Conservation (phyloP, 2,329 filamentous ascomycete genomes). For the Nemania sp. region DNA sequence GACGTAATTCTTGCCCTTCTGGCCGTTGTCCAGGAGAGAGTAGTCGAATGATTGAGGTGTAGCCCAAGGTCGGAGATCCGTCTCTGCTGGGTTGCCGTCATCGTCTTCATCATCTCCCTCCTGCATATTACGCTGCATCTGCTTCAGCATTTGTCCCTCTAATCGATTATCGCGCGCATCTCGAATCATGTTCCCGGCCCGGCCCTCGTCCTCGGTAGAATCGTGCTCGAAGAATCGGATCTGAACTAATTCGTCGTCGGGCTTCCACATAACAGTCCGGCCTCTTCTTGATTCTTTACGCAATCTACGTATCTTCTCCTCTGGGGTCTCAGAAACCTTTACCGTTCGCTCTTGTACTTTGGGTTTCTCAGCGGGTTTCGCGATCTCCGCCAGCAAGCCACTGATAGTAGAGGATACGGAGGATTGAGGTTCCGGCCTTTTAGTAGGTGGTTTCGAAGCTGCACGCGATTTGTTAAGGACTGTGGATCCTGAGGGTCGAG, state of each 20-base stretch:
- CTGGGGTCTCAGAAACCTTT: conserved; percentile 72
- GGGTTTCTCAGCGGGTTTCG: conserved; percentile 64
- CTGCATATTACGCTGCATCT: conserved; percentile 58
- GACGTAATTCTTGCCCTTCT: conserved; percentile 61
- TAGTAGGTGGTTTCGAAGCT: conserved; percentile 57
- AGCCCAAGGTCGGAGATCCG: conserved; percentile 65
- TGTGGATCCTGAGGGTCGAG: conserved; percentile 49
- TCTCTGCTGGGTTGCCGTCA: conserved; percentile 68
- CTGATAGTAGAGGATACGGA: conserved; percentile 63
- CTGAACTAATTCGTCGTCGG: conserved; percentile 73
- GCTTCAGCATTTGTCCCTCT: conserved; percentile 76
- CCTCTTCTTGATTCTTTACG: conserved; percentile 79
- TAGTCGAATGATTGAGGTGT: conserved; percentile 63
- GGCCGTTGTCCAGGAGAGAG: conserved; percentile 59
- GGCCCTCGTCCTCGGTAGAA: conserved; percentile 75
- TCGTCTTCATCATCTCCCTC: conserved; percentile 67
- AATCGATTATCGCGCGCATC: conserved; percentile 79
- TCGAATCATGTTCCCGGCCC: conserved; percentile 74
- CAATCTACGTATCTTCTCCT: conserved; percentile 74
- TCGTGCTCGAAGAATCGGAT: conserved; percentile 79
- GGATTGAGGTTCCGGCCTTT: conserved; percentile 53
- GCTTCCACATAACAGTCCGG: conserved; percentile 77
- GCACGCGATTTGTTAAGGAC: conserved; percentile 64
- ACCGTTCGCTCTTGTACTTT: conserved; percentile 56
- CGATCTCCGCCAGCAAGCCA: conserved; percentile 64